phyloP scores from a whole-genome alignment of 1,284 basidiomycete species.

The Paramarasmius palmivorus region DNA sequence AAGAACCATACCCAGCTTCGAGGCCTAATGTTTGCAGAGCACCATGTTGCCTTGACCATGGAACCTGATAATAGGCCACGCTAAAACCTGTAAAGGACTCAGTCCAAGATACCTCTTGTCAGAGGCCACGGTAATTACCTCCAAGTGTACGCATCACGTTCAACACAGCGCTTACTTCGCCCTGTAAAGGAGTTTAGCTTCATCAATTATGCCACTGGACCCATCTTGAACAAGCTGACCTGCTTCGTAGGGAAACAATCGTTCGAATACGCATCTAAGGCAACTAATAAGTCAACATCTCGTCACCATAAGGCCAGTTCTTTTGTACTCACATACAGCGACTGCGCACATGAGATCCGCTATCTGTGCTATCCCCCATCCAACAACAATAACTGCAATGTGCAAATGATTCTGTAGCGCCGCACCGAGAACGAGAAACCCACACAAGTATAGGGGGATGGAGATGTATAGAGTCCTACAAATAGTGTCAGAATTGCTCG shows the following conservation, averaged over 20 bases:
- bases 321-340: conserved; percentile 7
- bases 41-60: conserved; percentile 52
- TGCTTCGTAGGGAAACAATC: conserved; percentile 35
- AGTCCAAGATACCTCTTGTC: background rate
- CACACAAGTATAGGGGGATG: conserved; percentile 45
- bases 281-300: background rate
- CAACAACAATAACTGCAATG: conserved; percentile 42
- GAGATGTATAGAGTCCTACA: conserved; percentile 47
- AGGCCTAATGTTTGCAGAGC: conserved; percentile 53
- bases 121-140: conserved; percentile 14
- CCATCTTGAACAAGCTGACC: conserved; percentile 16
- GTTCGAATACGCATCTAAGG: conserved; percentile 29
- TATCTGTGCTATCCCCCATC: conserved; percentile 44
- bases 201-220: background rate
- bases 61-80: conserved; percentile 54
- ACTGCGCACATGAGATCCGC: conserved; percentile 12
- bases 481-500: background rate
- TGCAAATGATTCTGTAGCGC: conserved; percentile 39
- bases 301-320: background rate
- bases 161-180: conserved; percentile 51
- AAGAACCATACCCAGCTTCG: conserved; percentile 43
- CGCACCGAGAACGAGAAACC: conserved; percentile 44
- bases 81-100: conserved; percentile 31
- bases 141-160: conserved; percentile 42
- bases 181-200: conserved; percentile 19